These are phyloP conservation scores for Suillus sp. DNA, from an alignment of 768 basidiomycete species.

Conservation along the genomic window DNA sequence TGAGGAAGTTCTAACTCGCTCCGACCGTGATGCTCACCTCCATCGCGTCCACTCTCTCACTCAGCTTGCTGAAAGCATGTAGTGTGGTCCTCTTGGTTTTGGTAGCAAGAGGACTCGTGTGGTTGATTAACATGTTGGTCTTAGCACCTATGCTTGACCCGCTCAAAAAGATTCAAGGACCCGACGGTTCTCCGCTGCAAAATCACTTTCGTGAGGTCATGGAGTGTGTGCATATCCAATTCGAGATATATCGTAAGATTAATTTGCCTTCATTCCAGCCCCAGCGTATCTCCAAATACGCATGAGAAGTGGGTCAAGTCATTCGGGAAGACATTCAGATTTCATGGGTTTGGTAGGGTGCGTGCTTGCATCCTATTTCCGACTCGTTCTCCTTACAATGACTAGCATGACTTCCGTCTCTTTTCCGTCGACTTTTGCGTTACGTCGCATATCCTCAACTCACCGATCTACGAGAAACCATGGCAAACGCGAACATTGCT, in stretches of 20 bases:
- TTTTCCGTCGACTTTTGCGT: constrained; percentile 54
- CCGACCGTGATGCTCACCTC: constrained; percentile 4
- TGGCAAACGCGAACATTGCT: constrained; percentile 56
- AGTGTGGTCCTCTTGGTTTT: constrained; percentile 34
- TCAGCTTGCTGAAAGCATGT: constrained; percentile 28
- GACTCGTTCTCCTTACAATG: constrained; percentile 1
- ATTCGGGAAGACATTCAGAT: constrained; percentile 54
- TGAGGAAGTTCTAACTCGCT: neutral
- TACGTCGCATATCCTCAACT: constrained; percentile 50
- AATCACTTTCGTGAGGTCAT: constrained; percentile 48
- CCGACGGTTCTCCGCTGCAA: constrained; percentile 42
- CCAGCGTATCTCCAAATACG: constrained; percentile 41
- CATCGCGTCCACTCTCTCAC: constrained; percentile 4
- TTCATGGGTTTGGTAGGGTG: constrained; percentile 57
- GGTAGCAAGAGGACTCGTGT: constrained; percentile 38
- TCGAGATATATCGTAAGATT: neutral
- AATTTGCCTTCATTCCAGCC: constrained; percentile 35
- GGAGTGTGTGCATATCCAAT: constrained; percentile 40
- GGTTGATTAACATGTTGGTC: constrained; percentile 46
- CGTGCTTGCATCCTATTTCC: constrained; percentile 3
- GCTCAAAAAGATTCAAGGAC: constrained; percentile 49
- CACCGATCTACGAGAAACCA: constrained; percentile 53
- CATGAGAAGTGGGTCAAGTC: constrained; percentile 46
- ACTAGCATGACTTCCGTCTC: constrained; percentile 55
- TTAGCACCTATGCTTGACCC: constrained; percentile 51